phyloP scores from a whole-genome alignment of 805 yeast genomes.

The Candida berthetii region DNA sequence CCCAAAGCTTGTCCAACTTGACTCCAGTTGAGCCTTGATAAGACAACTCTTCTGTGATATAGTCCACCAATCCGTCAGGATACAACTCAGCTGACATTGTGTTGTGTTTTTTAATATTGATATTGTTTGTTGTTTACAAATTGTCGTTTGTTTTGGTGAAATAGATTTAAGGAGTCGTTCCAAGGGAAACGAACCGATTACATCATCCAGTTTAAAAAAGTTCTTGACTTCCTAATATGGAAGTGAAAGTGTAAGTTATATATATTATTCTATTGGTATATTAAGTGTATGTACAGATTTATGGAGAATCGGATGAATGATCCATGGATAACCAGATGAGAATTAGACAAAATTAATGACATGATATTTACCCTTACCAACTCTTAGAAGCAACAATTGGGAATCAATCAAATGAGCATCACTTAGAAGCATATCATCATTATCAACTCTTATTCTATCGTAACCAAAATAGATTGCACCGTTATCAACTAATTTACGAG shows the following conservation, averaged over 20 bases:
- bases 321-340: too few species aligned
- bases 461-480: constrained; percentile 75
- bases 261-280: too few species aligned
- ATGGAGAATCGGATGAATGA: too few species aligned
- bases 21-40: constrained; percentile 28
- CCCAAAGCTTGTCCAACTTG: constrained; percentile 26
- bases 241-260: too few species aligned
- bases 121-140: too few species aligned
- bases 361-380: constrained; percentile 68
- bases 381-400: constrained; percentile 55
- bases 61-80: constrained; percentile 29
- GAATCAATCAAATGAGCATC: constrained; percentile 50
- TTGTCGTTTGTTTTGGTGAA: too few species aligned
- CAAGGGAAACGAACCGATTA: too few species aligned
- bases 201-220: too few species aligned
- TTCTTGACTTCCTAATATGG: too few species aligned
- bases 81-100: constrained; percentile 5
- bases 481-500: constrained; percentile 51
- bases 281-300: too few species aligned
- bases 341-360: constrained; percentile 34
- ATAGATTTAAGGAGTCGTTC: too few species aligned
- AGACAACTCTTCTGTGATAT: constrained; percentile 26
- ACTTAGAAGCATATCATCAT: constrained; percentile 42
- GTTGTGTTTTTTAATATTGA: too few species aligned
- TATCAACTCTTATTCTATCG: constrained; percentile 47